phyloP scores from a whole-genome alignment of 2,329 filamentous ascomycete genomes.

The Epicoccum nigrum region DNA sequence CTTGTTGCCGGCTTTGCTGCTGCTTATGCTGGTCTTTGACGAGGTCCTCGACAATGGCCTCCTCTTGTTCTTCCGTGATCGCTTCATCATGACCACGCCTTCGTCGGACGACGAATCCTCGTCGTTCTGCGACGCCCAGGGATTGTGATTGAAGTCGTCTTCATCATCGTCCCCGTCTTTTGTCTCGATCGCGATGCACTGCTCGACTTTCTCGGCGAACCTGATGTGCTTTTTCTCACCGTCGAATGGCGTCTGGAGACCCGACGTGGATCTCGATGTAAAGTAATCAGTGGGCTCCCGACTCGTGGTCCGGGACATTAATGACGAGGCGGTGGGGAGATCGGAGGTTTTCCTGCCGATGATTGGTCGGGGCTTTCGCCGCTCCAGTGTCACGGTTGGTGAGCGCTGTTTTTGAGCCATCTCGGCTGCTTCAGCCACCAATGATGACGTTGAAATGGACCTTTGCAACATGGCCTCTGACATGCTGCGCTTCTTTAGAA shows the following conservation, averaged over 20 bases:
- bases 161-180: slow-evolving; percentile 78
- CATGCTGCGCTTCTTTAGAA: slow-evolving; percentile 94
- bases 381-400: slow-evolving; percentile 52
- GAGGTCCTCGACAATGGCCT: slow-evolving; percentile 60
- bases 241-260: slow-evolving; percentile 66
- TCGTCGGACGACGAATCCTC: slow-evolving; percentile 71
- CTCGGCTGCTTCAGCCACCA: slow-evolving; percentile 87
- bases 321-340: slow-evolving; percentile 65
- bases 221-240: slow-evolving; percentile 84
- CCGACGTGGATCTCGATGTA: slow-evolving; percentile 73
- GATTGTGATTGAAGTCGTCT: slow-evolving; percentile 51
- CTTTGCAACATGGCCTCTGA: slow-evolving; percentile 93
- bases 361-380: slow-evolving; percentile 58
- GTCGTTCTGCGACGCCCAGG: slow-evolving; percentile 48
- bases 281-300: slow-evolving; percentile 68
- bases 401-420: slow-evolving; percentile 85
- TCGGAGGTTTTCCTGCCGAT: slow-evolving; percentile 72
- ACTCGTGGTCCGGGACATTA: slow-evolving; percentile 66
- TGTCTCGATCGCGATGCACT: slow-evolving; percentile 90
- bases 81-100: slow-evolving; percentile 82
- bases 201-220: slow-evolving; percentile 94
- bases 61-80: slow-evolving; percentile 53
- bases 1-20: slow-evolving; percentile 65
- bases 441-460: slow-evolving; percentile 84
- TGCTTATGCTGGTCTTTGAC: slow-evolving; percentile 61